Conservation (phyloP, 306 rosid species). For the Begonia fuchsioides region DNA sequence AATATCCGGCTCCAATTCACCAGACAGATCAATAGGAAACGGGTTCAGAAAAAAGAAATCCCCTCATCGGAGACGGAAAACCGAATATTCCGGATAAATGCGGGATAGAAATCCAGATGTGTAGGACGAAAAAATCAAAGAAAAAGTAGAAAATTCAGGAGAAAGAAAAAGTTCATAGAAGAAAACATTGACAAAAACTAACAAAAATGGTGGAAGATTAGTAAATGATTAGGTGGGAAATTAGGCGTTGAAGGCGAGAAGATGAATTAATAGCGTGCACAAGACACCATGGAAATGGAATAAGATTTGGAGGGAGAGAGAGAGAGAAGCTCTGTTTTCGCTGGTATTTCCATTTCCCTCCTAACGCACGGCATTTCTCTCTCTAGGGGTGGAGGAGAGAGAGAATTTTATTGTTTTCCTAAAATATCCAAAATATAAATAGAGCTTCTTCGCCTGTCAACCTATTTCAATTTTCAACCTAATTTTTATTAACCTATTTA, state of each 20-base stretch:
- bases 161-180: neutral
- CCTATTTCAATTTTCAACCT: no score
- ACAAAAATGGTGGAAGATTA: neutral
- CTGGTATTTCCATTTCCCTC: constrained; percentile 23
- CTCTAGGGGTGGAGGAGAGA: neutral
- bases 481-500: no score
- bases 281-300: constrained; percentile 11
- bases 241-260: constrained; percentile 6
- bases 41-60: neutral
- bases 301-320: neutral
- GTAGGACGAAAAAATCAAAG: neutral
- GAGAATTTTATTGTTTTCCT: neutral
- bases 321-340: constrained; percentile 8
- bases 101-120: constrained; percentile 1
- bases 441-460: neutral
- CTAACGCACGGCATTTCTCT: neutral
- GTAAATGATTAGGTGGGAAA: constrained; percentile 4
- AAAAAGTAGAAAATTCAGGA: neutral
- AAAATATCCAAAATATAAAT: neutral
- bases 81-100: neutral
- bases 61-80: neutral
- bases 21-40: neutral
- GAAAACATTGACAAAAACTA: neutral
- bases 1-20: constrained; percentile 7
- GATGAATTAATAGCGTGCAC: constrained; percentile 17